phyloP scores from a whole-genome alignment of 352 stramenopile genomes.

The Stramenopiles sp. region DNA sequence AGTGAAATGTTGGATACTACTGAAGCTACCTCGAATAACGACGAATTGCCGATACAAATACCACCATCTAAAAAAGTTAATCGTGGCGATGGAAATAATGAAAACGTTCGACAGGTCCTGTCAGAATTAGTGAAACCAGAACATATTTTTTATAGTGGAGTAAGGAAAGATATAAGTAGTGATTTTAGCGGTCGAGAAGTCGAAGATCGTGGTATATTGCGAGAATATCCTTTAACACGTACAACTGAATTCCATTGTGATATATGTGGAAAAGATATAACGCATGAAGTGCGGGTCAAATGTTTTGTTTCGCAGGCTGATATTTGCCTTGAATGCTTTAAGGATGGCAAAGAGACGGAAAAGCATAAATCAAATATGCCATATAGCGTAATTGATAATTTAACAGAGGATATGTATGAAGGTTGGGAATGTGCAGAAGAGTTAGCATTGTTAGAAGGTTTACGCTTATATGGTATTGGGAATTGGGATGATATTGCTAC shows the following conservation, averaged over 20 bases:
- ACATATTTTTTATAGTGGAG: not conserved
- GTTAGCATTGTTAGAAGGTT: constrained; percentile 77
- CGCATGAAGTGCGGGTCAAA: not conserved
- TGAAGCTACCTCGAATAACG: too few species aligned
- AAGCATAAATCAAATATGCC: not conserved
- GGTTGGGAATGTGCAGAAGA: constrained; percentile 40
- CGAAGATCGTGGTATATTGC: not conserved
- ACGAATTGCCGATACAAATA: too few species aligned
- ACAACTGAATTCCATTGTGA: not conserved
- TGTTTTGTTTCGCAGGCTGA: not conserved
- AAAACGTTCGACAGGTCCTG: not conserved
- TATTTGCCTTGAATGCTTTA: not conserved
- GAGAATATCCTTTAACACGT: not conserved
- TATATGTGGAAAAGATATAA: not conserved
- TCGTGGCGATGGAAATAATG: not conserved
- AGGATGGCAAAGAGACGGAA: not conserved
- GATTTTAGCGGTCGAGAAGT: not conserved
- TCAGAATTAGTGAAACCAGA: not conserved
- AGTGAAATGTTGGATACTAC: too few species aligned
- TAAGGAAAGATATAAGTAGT: not conserved
- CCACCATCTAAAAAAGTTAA: not conserved
- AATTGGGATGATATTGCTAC: constrained; percentile 84
- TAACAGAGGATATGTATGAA: not conserved
- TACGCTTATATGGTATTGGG: constrained; percentile 80
- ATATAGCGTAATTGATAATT: not conserved